Conservation (phyloP, 805 yeast species). For the Ascoidea tarda region DNA sequence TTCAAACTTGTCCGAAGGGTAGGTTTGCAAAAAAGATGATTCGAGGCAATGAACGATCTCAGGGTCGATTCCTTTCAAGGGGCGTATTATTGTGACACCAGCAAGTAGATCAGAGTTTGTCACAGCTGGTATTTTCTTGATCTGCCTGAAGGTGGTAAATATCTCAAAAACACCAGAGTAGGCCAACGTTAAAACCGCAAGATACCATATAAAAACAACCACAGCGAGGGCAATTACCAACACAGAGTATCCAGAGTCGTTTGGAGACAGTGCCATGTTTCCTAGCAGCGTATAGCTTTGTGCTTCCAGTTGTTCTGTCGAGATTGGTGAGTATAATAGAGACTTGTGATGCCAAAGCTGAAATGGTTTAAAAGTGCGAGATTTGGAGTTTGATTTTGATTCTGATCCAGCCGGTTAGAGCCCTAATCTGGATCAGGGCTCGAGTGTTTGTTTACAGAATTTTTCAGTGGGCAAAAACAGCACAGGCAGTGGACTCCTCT, state of each 20-base stretch:
- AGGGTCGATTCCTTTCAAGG: slow-evolving; percentile 74
- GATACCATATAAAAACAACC: slow-evolving; percentile 24
- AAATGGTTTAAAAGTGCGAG: no score
- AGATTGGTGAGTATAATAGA: no score
- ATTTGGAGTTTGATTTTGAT: no score
- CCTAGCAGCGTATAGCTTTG: no score
- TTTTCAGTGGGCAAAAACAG: no score
- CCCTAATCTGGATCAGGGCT: no score
- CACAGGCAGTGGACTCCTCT: no score
- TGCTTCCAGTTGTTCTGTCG: no score
- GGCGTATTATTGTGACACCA: slow-evolving; percentile 69
- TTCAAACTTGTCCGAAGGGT: slow-evolving; percentile 47
- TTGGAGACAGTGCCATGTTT: no score
- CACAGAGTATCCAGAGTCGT: background rate
- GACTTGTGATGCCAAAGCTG: no score
- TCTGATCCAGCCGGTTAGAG: no score
- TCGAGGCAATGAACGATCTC: slow-evolving; percentile 56
- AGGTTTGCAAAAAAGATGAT: slow-evolving; percentile 53
- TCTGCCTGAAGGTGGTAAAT: slow-evolving; percentile 16
- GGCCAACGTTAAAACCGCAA: slow-evolving; percentile 23
- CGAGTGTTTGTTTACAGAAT: no score
- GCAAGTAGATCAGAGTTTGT: slow-evolving; percentile 25
- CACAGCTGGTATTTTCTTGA: slow-evolving; percentile 12
- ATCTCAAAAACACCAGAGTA: slow-evolving; percentile 26
- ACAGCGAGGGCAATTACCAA: slow-evolving; percentile 7